Evolutionary conservation across 2,329 filamentous ascomycete genomes (phyloP).

Genomic region (Fusarium foetens): DNA sequence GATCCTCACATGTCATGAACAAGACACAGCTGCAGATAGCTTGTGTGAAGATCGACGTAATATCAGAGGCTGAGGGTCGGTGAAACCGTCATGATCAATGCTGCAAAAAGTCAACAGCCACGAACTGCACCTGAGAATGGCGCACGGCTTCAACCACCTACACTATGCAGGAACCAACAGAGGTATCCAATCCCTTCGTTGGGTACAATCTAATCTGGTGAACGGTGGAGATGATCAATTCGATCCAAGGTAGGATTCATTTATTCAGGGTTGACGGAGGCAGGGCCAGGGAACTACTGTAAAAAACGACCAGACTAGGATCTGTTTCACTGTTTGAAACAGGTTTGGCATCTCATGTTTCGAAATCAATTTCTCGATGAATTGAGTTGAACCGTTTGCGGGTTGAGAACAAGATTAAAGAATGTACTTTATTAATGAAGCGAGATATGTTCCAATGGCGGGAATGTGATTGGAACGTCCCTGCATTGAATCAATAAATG

Average conservation of each 20-base stretch:
- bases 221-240: background rate
- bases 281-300: background rate
- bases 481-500: background rate
- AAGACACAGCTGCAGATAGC: background rate
- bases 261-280: background rate
- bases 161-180: conserved; percentile 11
- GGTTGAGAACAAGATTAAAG: background rate
- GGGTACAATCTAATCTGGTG: background rate
- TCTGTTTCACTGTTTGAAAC: conserved; percentile 26
- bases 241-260: conserved; percentile 1
- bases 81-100: background rate
- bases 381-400: background rate
- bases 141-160: conserved; percentile 13
- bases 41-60: background rate
- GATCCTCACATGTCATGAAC: conserved; percentile 9
- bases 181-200: background rate
- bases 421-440: background rate
- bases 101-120: conserved; percentile 14
- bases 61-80: background rate
- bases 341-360: conserved; percentile 10
- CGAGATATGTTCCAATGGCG: background rate
- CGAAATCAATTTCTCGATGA: conserved; percentile 2
- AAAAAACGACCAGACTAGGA: conserved; percentile 2
- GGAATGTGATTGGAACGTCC: conserved; percentile 8
- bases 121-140: conserved; percentile 6